Base-by-base conservation (phyloP, 2,329 filamentous ascomycete species). In the Penicillium sp. region DNA sequence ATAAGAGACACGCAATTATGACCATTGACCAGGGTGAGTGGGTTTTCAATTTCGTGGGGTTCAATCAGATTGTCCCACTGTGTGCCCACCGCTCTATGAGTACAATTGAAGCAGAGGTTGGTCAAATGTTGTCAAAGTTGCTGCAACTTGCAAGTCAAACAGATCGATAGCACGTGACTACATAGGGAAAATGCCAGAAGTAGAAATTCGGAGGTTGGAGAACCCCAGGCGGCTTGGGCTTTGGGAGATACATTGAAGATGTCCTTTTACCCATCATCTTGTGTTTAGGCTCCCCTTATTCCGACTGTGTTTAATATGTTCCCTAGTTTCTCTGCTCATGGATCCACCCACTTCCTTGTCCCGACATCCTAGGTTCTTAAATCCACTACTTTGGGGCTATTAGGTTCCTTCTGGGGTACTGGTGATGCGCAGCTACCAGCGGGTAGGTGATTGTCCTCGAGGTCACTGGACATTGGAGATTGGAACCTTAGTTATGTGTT, bases 131-230 rank as follows among this genome's bases (percentile, higher is more conserved):
- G 44, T 38, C 14, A n/a, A 14, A 34, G n/a, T 14, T 22, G 19
- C 3, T 22, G 19, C 19, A 22, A 3, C 9, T 35, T 9, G n/a
- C 13, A 13, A 28, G 11, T 43, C 36, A 19, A 40, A 14, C 33
- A 28, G 33, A 7, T 37, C 34, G n/a, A 52, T 47, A 4, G 11
- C 45, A 47, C 45, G 45, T 47, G 45, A 47, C 30, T 25, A 7
- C 16, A 35, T 28, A 42, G 29, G n/a, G 8, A n/a, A n/a, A n/a
- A n/a, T n/a, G n/a, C n/a, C 36, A 18, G 2, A 7, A 18, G 13
- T 16, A 18, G n/a, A 18, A 35, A 35, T n/a, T n/a, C n/a, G n/a
- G n/a, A n/a, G 8, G 22, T 25, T 29, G 18, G 18, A 31, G 14
- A 41, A 31, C 16, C 13, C 30, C 28, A 14, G 12, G 28, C 9